Evolutionary conservation across 2,329 filamentous ascomycete species (phyloP).

Genomic region (Diaporthe sp.): DNA sequence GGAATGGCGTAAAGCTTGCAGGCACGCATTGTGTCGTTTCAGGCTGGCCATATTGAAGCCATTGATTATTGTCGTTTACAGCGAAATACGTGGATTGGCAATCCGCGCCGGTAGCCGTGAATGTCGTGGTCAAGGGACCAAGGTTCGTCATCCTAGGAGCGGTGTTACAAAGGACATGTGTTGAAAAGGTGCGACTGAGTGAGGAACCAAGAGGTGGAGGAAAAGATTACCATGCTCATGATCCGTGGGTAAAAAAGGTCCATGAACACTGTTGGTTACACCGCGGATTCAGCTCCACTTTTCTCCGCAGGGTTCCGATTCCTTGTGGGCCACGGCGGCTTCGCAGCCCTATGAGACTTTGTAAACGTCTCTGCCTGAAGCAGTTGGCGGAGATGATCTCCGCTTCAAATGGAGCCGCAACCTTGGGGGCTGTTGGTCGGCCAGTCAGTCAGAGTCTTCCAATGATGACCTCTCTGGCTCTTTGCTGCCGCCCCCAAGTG

Average conservation of each 20-base stretch:
- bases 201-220: background rate
- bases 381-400: background rate
- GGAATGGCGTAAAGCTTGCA: constrained; percentile 1
- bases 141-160: constrained; percentile 8
- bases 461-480: background rate
- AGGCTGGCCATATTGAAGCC: constrained; percentile 19
- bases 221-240: background rate
- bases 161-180: background rate
- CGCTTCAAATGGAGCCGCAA: constrained; percentile 1
- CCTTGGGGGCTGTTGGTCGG: background rate
- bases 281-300: background rate
- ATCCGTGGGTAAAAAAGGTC: background rate
- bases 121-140: constrained; percentile 2
- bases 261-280: background rate
- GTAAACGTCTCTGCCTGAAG: background rate
- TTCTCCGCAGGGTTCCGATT: background rate
- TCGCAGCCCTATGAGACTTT: background rate
- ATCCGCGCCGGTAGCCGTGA: constrained; percentile 6
- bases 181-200: background rate
- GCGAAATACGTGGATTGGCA: constrained; percentile 10
- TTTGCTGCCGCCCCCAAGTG: background rate
- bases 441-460: constrained; percentile 3
- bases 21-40: constrained; percentile 12
- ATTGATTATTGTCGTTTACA: constrained; percentile 16
- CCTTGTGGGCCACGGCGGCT: background rate